phyloP scores from a whole-genome alignment of 2,329 filamentous ascomycete genomes.

The Chaetothyriales sp. region DNA sequence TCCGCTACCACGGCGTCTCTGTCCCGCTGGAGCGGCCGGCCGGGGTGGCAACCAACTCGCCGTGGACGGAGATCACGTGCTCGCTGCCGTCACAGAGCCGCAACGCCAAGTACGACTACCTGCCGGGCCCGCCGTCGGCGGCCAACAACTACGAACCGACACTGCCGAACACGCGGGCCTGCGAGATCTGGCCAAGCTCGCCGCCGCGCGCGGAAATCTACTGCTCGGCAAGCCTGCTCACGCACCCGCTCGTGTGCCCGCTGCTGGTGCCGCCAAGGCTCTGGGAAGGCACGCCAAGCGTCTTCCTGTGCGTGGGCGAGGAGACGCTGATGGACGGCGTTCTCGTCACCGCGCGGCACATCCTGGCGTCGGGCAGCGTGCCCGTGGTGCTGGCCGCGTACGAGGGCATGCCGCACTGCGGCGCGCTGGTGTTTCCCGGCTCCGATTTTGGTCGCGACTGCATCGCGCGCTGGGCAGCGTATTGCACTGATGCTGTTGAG shows the following conservation, averaged over 20 bases:
- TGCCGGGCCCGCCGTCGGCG: slow-evolving; percentile 22
- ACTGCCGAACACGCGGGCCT: slow-evolving; percentile 7
- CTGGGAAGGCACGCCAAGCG: slow-evolving; percentile 29
- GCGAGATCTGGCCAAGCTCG: slow-evolving; percentile 26
- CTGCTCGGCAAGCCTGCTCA: slow-evolving; percentile 25
- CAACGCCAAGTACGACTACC: slow-evolving; percentile 30
- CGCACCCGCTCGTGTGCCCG: slow-evolving; percentile 31
- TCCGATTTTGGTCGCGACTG: slow-evolving; percentile 38
- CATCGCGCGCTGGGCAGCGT: slow-evolving; percentile 42
- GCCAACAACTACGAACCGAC: slow-evolving; percentile 4
- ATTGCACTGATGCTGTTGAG: slow-evolving; percentile 28
- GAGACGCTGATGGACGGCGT: slow-evolving; percentile 31
- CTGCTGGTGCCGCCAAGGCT: slow-evolving; percentile 23
- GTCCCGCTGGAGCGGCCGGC: slow-evolving; percentile 27
- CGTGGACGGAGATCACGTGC: slow-evolving; percentile 31
- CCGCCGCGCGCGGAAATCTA: slow-evolving; percentile 33
- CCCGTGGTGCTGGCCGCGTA: slow-evolving; percentile 27
- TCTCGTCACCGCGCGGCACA: slow-evolving; percentile 27
- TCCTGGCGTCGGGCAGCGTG: slow-evolving; percentile 25
- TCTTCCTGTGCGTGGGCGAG: slow-evolving; percentile 30
- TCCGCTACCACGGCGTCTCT: slow-evolving; percentile 29
- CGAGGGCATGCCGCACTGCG: slow-evolving; percentile 35
- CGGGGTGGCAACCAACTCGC: slow-evolving; percentile 27
- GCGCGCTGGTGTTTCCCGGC: slow-evolving; percentile 43
- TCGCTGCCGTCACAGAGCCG: slow-evolving; percentile 28